Conservation (phyloP, 1,284 basidiomycete genomes). For the Anthracocystis setariae region DNA sequence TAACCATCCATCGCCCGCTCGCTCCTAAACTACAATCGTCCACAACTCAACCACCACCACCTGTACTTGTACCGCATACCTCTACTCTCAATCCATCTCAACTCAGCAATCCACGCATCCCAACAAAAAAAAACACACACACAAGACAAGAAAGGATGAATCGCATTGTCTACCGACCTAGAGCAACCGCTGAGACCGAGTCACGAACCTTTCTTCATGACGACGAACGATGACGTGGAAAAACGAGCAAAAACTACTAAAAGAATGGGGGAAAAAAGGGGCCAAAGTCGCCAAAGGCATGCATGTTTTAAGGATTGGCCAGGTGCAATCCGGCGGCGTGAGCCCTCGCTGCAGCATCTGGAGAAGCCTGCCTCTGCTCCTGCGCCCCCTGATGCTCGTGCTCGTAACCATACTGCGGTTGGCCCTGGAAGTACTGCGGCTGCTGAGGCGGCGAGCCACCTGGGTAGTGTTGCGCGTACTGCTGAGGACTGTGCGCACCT, state of each 20-base stretch:
- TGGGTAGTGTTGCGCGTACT: slow-evolving; percentile 43
- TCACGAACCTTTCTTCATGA: background rate
- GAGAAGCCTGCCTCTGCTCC: slow-evolving; percentile 27
- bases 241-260: no score
- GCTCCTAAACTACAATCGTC: background rate
- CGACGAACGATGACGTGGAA: background rate
- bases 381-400: slow-evolving; percentile 12
- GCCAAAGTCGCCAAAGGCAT: no score
- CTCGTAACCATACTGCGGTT: slow-evolving; percentile 12
- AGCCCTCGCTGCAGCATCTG: slow-evolving; percentile 8
- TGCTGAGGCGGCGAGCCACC: slow-evolving; percentile 24
- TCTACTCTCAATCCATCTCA: background rate
- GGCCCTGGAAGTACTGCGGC: slow-evolving; percentile 26
- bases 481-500: slow-evolving; percentile 23
- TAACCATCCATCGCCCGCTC: slow-evolving; percentile 7
- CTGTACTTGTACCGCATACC: slow-evolving; percentile 5
- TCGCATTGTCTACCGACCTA: background rate
- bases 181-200: background rate
- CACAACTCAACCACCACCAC: background rate
- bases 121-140: background rate
- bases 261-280: no score
- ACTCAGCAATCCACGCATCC: background rate
- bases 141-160: background rate
- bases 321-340: slow-evolving; percentile 33
- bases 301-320: slow-evolving; percentile 32